Evolutionary conservation across 179 eudicot genomes (phyloP).

Genomic region (Corrigiola litoralis): DNA sequence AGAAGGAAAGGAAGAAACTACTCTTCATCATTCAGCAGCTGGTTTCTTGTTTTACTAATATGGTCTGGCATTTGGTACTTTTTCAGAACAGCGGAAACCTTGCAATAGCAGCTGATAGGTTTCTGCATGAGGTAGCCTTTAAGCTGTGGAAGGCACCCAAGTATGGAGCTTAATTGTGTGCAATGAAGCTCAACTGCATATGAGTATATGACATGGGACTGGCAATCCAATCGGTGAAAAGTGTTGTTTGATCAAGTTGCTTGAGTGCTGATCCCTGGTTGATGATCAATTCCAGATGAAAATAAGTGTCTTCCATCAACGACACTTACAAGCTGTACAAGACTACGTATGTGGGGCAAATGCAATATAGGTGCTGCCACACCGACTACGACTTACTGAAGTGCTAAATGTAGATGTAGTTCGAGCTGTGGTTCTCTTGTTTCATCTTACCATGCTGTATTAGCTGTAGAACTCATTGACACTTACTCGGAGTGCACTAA

Average conservation of each 20-base stretch:
- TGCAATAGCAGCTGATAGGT: constrained; percentile 85
- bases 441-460: too few species aligned
- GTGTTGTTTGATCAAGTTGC: background rate
- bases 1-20: background rate
- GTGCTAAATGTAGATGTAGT: too few species aligned
- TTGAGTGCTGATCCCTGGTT: background rate
- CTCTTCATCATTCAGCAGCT: too few species aligned
- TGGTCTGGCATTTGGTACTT: background rate
- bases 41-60: too few species aligned
- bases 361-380: too few species aligned
- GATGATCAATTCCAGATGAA: background rate
- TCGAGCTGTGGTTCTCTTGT: too few species aligned
- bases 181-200: background rate
- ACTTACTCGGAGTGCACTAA: too few species aligned
- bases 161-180: constrained; percentile 70
- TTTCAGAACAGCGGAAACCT: constrained; percentile 77
- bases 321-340: too few species aligned
- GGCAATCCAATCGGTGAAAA: background rate
- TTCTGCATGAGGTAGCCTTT: constrained; percentile 83
- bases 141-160: constrained; percentile 99
- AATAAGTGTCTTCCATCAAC: background rate
- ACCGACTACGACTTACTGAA: too few species aligned
- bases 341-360: too few species aligned
- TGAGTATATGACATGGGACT: background rate
- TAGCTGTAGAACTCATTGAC: too few species aligned